Evolutionary conservation across 2,329 filamentous ascomycete species (phyloP).

Genomic region (Calonectria naviculata): DNA sequence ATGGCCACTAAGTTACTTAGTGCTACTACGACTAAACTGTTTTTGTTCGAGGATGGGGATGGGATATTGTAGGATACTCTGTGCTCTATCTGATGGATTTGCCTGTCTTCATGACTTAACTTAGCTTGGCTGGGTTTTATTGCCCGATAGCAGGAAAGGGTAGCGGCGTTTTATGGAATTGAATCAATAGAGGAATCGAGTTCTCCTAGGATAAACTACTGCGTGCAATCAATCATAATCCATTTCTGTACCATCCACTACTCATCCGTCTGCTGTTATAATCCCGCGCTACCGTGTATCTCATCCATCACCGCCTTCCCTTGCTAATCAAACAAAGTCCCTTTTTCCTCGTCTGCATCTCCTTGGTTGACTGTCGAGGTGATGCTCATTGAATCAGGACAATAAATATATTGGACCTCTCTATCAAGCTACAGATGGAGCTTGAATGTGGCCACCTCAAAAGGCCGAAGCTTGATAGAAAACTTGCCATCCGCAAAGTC

Average conservation of each 20-base stretch:
- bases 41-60: neutral
- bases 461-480: slow-evolving; percentile 76
- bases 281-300: neutral
- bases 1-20: slow-evolving; percentile 32
- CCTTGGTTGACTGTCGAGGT: slow-evolving; percentile 24
- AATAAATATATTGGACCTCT: slow-evolving; percentile 41
- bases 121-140: slow-evolving; percentile 6
- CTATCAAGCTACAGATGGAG: slow-evolving; percentile 60
- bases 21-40: neutral
- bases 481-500: slow-evolving; percentile 62
- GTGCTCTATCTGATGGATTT: slow-evolving; percentile 13
- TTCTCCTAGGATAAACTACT: slow-evolving; percentile 31
- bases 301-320: neutral
- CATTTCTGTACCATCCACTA: neutral
- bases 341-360: neutral
- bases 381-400: slow-evolving; percentile 31
- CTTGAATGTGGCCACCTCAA: slow-evolving; percentile 87
- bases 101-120: slow-evolving; percentile 11
- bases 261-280: neutral
- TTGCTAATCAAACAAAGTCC: neutral
- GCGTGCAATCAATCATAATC: slow-evolving; percentile 18
- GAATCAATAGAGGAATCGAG: slow-evolving; percentile 35
- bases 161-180: slow-evolving; percentile 38
- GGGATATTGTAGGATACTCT: slow-evolving; percentile 27
- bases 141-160: slow-evolving; percentile 22